Conservation (phyloP, 2,329 filamentous ascomycete species). For the Fusarium sarcochroum region DNA sequence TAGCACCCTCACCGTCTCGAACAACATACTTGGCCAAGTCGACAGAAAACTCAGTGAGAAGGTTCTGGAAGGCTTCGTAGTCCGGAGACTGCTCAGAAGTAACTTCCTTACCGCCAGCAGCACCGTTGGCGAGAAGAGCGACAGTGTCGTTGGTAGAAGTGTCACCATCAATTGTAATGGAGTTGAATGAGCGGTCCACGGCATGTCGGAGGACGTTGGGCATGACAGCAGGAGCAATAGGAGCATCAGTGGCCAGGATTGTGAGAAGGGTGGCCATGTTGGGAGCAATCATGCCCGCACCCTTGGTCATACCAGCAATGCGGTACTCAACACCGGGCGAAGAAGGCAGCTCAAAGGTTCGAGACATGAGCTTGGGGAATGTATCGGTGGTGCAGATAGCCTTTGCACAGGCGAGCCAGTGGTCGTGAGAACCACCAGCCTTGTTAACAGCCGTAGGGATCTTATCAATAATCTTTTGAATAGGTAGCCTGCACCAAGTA, state of each 20-base stretch:
- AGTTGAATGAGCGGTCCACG: slow-evolving; percentile 91
- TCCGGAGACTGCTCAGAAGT: slow-evolving; percentile 68
- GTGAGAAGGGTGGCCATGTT: slow-evolving; percentile 98
- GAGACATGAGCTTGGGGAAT: slow-evolving; percentile 94
- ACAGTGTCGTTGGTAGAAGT: slow-evolving; percentile 98
- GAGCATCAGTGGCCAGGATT: slow-evolving; percentile 91
- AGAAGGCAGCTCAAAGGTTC: slow-evolving; percentile 86
- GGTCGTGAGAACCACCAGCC: slow-evolving; percentile 81
- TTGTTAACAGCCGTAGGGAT: slow-evolving; percentile 82
- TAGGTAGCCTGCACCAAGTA: slow-evolving; percentile 75
- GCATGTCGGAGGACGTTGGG: slow-evolving; percentile 79
- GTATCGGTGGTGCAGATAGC: slow-evolving; percentile 99
- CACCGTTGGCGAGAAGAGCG: slow-evolving; percentile 94
- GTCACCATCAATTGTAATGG: slow-evolving; percentile 96
- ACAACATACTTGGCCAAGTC: slow-evolving; percentile 94
- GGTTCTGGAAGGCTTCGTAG: slow-evolving; percentile 77
- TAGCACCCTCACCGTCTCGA: slow-evolving; percentile 95
- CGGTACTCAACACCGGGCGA: slow-evolving; percentile 81
- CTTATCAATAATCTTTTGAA: slow-evolving; percentile 87
- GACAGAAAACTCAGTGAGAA: slow-evolving; percentile 83
- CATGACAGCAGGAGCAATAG: slow-evolving; percentile 78
- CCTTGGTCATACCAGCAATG: slow-evolving; percentile 96
- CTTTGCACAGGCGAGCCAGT: slow-evolving; percentile 88
- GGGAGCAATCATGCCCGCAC: slow-evolving; percentile 98
- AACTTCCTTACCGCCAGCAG: slow-evolving; percentile 80